These are phyloP conservation scores for Fusarium verticillioides DNA, from an alignment of 2,329 filamentous ascomycete species.

Conservation along the genomic window DNA sequence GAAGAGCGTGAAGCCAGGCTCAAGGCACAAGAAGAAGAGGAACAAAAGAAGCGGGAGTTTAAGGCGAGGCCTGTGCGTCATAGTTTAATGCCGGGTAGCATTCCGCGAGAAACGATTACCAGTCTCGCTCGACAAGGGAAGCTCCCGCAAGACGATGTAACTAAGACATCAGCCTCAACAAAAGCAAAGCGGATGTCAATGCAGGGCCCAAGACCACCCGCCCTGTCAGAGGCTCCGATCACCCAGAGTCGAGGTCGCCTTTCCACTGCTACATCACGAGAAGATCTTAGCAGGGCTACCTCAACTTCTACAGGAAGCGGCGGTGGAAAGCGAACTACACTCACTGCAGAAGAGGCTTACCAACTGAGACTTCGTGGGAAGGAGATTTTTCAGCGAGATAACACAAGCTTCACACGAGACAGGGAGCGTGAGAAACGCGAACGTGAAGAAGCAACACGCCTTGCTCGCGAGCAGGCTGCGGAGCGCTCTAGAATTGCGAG, in stretches of 20 bases:
- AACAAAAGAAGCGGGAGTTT: constrained; percentile 69
- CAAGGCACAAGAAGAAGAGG: constrained; percentile 68
- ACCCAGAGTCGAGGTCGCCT: constrained; percentile 44
- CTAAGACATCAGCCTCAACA: constrained; percentile 18
- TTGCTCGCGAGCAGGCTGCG: constrained; percentile 69
- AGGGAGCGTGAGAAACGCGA: constrained; percentile 65
- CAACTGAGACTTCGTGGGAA: constrained; percentile 64
- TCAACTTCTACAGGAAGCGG: constrained; percentile 60
- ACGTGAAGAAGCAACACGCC: constrained; percentile 64
- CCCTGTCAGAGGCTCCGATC: constrained; percentile 14
- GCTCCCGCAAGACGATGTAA: constrained; percentile 44
- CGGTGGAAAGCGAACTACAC: constrained; percentile 58
- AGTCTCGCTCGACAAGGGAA: constrained; percentile 66
- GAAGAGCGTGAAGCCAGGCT: constrained; percentile 67
- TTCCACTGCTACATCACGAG: constrained; percentile 36
- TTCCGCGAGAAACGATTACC: constrained; percentile 67
- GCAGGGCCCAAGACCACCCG: constrained; percentile 13
- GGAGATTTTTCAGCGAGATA: constrained; percentile 66
- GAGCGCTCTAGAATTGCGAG: constrained; percentile 69
- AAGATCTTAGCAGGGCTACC: constrained; percentile 52
- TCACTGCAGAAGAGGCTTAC: constrained; percentile 62
- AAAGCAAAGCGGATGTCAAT: constrained; percentile 44
- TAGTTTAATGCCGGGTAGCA: constrained; percentile 53
- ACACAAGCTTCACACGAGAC: constrained; percentile 54
- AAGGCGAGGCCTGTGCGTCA: constrained; percentile 68